Evolutionary conservation across 169 alveolate species (phyloP).

Genomic region (Cryptosporidium tyzzeri): DNA sequence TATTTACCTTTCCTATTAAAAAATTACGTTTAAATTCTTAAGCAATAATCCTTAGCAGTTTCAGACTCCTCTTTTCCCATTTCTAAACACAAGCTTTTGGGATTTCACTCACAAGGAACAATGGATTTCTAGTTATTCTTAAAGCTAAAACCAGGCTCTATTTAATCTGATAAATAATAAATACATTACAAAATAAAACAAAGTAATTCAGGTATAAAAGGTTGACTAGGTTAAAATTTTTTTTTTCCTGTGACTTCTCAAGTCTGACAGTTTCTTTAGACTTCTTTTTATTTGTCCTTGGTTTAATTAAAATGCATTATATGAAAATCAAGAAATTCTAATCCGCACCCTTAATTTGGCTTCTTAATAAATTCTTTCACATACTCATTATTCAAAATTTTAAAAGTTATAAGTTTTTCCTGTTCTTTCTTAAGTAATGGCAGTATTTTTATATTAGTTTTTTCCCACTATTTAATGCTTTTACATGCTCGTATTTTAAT

Average conservation of each 20-base stretch:
- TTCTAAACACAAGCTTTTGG: not conserved
- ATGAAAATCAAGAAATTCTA: not conserved
- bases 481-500: slow-evolving; percentile 1
- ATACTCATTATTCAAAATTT: not conserved
- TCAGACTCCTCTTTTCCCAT: not conserved
- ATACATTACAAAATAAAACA: not conserved
- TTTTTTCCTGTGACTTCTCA: not conserved
- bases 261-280: not conserved
- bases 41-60: not conserved
- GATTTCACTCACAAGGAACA: not conserved
- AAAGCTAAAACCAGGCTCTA: slow-evolving; percentile 5
- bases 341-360: not conserved
- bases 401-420: not conserved
- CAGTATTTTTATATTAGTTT: not conserved
- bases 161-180: not conserved
- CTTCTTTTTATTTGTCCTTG: not conserved
- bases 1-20: not conserved
- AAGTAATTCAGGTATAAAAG: not conserved
- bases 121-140: not conserved
- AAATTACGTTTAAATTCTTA: not conserved
- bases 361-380: not conserved
- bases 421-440: not conserved
- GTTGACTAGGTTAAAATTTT: not conserved
- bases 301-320: slow-evolving; percentile 1
- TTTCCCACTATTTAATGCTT: not conserved